Conservation (phyloP, 306 rosid genomes). For the peach (Prunus persica) region Prunus_persica_NCBIv2 NC_034010.1:25228501-25229000, state of each 20-base stretch:
- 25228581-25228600: too few relatives aligned
- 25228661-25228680: background rate
- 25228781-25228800: background rate
- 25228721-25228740: background rate
- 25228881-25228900: background rate
- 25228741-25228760: background rate
- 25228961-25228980: background rate
- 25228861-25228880: background rate
- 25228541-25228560: conserved; percentile 24
- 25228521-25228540: conserved; percentile 75
- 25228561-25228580: conserved; percentile 12
- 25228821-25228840: background rate
- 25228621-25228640: background rate
- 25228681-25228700: background rate
- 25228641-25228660: background rate
- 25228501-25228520: conserved; percentile 87
- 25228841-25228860: background rate
- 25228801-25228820: background rate
- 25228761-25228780: background rate
- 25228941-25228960: background rate
- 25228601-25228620: background rate
- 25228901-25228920: background rate
- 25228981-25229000: conserved; percentile 12
- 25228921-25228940: background rate
- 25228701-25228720: background rate